Percentiles rank a stretch among this genome's conserved stretches.
Conservation (phyloP, 345 rosid genomes). For the Dipteronia sinensis region DNA sequence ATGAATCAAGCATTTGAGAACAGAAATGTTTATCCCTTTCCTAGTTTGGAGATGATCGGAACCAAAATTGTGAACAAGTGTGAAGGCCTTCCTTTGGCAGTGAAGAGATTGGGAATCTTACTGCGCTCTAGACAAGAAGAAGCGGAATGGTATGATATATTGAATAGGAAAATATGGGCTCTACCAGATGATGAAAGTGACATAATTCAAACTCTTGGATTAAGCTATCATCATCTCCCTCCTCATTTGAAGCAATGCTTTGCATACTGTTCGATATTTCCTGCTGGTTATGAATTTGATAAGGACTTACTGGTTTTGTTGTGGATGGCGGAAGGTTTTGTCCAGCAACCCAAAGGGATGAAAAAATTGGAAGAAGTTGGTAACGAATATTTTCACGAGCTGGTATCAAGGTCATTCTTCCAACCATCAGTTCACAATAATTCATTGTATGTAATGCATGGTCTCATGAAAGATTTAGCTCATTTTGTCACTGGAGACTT, state of each 20-base stretch:
- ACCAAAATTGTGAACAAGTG: slow-evolving; percentile 27
- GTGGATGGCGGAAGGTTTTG: slow-evolving; percentile 26
- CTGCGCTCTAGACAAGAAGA: neutral
- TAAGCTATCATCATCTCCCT: slow-evolving; percentile 33
- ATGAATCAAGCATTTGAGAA: slow-evolving; percentile 24
- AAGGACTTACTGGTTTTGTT: slow-evolving; percentile 18
- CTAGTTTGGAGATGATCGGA: slow-evolving; percentile 20
- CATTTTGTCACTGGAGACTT: slow-evolving; percentile 21
- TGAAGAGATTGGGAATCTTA: slow-evolving; percentile 15
- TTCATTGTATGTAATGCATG: slow-evolving; percentile 20
- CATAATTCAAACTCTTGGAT: slow-evolving; percentile 21
- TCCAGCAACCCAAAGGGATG: neutral
- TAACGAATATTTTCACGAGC: slow-evolving; percentile 15
- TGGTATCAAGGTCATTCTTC: slow-evolving; percentile 21
- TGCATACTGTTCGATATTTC: slow-evolving; percentile 30
- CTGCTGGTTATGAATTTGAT: slow-evolving; percentile 19
- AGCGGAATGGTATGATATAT: slow-evolving; percentile 21
- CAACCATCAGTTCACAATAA: neutral
- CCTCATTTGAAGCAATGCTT: slow-evolving; percentile 27
- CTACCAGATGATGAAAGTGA: neutral
- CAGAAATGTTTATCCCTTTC: neutral
- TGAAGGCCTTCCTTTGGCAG: slow-evolving; percentile 31
- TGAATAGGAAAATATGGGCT: slow-evolving; percentile 24
- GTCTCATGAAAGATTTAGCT: slow-evolving; percentile 26
- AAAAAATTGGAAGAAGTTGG: slow-evolving; percentile 21